Evolutionary conservation across 2,329 filamentous ascomycete species (phyloP).

Genomic region (Xylariaceae sp.): DNA sequence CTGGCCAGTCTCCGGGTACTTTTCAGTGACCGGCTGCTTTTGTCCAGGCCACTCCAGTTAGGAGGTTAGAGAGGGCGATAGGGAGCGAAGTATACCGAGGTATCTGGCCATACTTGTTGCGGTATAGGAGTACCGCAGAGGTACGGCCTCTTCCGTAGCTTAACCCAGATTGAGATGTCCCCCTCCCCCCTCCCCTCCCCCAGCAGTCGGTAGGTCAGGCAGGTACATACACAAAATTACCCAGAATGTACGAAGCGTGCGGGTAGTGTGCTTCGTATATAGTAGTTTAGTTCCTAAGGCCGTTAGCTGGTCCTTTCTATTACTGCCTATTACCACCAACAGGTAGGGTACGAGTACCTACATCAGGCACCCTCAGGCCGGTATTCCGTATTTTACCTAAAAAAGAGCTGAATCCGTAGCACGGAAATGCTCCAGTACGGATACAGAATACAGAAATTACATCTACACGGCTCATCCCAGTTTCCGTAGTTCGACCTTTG

Average conservation of each 20-base stretch:
- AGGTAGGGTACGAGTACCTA: neutral
- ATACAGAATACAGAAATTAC: too few species aligned
- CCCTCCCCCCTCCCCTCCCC: too few species aligned
- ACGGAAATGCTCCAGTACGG: too few species aligned
- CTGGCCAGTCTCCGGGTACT: neutral
- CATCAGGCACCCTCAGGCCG: too few species aligned
- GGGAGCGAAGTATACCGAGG: neutral
- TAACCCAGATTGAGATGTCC: neutral
- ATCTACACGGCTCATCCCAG: too few species aligned
- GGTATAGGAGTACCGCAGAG: neutral
- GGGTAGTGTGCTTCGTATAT: neutral
- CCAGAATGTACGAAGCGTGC: neutral
- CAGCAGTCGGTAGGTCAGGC: neutral
- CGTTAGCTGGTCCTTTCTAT: neutral
- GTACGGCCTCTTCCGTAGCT: neutral
- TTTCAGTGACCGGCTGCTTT: neutral
- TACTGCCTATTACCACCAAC: neutral
- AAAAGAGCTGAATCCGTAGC: neutral
- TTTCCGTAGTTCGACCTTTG: neutral
- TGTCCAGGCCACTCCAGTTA: neutral
- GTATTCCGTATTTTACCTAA: neutral
- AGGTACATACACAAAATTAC: neutral
- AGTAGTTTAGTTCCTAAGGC: neutral
- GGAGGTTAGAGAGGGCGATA: neutral
- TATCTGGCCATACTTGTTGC: neutral